Percentiles rank a stretch among this genome's conserved stretches.
phyloP scores from a whole-genome alignment of 768 basidiomycete species.

The Tricholoma matsutake region DNA sequence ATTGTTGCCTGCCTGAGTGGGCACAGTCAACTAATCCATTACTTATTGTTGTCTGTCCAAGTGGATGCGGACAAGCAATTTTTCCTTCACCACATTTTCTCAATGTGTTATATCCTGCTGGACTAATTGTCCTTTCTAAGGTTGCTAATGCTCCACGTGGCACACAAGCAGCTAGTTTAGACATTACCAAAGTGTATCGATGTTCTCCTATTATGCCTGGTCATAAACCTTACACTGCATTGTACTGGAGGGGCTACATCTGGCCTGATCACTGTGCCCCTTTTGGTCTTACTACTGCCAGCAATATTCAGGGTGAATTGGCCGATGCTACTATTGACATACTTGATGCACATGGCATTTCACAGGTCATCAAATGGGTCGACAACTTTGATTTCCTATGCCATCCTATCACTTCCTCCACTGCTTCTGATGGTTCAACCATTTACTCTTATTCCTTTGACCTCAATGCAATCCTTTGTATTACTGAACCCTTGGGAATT shows the following conservation, averaged over 20 bases:
- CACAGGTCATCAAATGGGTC: not conserved
- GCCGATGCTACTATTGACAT: not conserved
- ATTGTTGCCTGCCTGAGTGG: too few relatives aligned
- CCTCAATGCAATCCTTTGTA: not conserved
- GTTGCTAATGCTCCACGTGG: too few relatives aligned
- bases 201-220: not conserved
- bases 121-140: too few relatives aligned
- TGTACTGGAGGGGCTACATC: not conserved
- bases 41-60: too few relatives aligned
- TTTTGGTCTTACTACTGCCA: not conserved
- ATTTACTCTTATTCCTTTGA: not conserved
- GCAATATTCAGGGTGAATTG: not conserved
- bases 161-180: not conserved
- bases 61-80: too few relatives aligned
- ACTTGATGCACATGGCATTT: not conserved
- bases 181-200: not conserved
- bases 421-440: not conserved
- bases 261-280: too few relatives aligned
- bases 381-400: not conserved
- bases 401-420: not conserved
- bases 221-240: not conserved
- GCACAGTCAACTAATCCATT: too few relatives aligned
- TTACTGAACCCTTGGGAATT: not conserved
- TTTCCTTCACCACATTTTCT: not conserved
- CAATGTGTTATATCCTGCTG: too few relatives aligned